These are phyloP conservation scores for Anethum foeniculum DNA, from an alignment of 140 eudicot genomes.

Conservation along the genomic window DNA sequence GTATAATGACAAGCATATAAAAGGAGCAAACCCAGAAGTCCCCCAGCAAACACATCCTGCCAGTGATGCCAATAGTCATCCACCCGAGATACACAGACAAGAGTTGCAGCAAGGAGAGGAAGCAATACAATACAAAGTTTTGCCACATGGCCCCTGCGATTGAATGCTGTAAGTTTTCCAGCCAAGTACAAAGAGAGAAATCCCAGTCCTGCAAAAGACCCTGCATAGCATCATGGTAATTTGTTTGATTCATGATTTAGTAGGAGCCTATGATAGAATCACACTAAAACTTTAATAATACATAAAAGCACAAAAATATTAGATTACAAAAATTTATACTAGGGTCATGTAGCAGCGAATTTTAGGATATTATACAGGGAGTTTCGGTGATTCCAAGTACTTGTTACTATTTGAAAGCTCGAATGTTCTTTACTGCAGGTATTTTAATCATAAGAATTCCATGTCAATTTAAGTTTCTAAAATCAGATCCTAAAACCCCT, in stretches of 20 bases:
- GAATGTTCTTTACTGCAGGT: background rate
- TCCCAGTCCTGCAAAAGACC: conserved; percentile 83
- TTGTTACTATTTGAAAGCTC: background rate
- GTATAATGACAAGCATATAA: too few relatives aligned
- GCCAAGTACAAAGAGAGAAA: conserved; percentile 54
- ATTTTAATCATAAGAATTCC: background rate
- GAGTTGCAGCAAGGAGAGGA: conserved; percentile 62
- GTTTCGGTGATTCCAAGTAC: background rate
- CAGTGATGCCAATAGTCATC: conserved; percentile 86
- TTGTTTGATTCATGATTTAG: background rate
- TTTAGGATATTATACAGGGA: background rate
- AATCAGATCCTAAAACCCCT: too few relatives aligned
- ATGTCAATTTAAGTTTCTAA: background rate
- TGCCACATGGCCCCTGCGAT: conserved; percentile 57
- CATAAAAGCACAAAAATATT: background rate
- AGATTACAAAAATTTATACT: background rate
- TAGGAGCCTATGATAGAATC: background rate
- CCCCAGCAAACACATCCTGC: conserved; percentile 78
- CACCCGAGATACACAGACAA: conserved; percentile 58
- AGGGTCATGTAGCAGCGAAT: background rate
- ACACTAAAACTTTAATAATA: background rate
- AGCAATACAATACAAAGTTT: conserved; percentile 59
- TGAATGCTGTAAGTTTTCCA: conserved; percentile 61
- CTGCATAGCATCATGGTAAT: conserved; percentile 26
- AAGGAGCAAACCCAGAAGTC: conserved; percentile 42